phyloP scores from a whole-genome alignment of 805 yeast species.

The Pichia deserticola region DNA sequence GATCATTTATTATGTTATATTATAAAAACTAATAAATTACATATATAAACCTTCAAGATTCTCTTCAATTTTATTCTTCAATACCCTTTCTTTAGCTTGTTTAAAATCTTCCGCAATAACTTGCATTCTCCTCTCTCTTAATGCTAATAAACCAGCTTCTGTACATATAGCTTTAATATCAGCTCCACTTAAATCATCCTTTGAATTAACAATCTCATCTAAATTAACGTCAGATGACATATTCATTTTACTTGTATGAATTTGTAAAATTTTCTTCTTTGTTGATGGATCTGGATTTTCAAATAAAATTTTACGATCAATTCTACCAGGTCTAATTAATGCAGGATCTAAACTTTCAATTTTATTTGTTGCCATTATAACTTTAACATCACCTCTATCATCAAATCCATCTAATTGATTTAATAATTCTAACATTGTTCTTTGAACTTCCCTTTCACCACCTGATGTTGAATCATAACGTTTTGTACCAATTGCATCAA shows the following conservation, averaged over 20 bases:
- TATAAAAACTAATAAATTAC: conserved; percentile 4
- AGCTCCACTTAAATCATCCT: conserved; percentile 95
- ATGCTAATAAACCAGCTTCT: conserved; percentile 91
- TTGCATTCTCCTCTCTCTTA: conserved; percentile 96
- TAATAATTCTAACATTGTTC: conserved; percentile 93
- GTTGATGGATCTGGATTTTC: conserved; percentile 94
- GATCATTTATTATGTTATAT: neutral
- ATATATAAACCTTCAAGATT: conserved; percentile 89
- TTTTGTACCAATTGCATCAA: conserved; percentile 98
- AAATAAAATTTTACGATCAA: conserved; percentile 90
- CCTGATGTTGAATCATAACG: conserved; percentile 90
- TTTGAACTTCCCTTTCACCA: conserved; percentile 94
- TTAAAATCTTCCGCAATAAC: conserved; percentile 91
- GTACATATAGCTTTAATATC: conserved; percentile 97
- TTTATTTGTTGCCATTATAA: conserved; percentile 96
- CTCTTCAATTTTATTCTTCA: conserved; percentile 95
- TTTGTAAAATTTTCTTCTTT: conserved; percentile 83
- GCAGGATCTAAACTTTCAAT: conserved; percentile 95
- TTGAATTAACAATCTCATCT: conserved; percentile 80
- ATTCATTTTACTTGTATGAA: conserved; percentile 92
- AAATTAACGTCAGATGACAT: conserved; percentile 80
- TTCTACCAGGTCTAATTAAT: conserved; percentile 92
- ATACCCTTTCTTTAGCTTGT: conserved; percentile 87
- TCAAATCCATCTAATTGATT: conserved; percentile 97
- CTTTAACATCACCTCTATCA: conserved; percentile 95